phyloP scores from a whole-genome alignment of 2,329 filamentous ascomycete species.

The Epichloe elymi region DNA sequence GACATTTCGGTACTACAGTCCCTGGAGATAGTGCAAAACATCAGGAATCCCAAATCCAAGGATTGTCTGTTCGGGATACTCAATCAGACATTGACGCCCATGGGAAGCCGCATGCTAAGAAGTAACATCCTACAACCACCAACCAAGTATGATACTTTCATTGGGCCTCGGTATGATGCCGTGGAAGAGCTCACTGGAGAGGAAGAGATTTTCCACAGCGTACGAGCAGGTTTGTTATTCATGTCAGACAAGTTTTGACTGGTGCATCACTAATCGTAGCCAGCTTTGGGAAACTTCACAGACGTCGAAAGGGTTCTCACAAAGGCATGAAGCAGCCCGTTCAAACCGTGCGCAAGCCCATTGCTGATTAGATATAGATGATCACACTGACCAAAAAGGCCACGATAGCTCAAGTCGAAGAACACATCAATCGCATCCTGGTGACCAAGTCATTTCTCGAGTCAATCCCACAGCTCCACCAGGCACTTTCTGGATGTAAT shows the following conservation, averaged over 20 bases:
- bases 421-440: conserved; percentile 74
- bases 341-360: neutral
- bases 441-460: conserved; percentile 73
- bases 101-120: conserved; percentile 73
- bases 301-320: conserved; percentile 74
- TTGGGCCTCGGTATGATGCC: conserved; percentile 65
- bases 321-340: conserved; percentile 32
- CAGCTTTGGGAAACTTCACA: conserved; percentile 58
- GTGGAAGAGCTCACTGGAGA: conserved; percentile 69
- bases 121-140: conserved; percentile 84
- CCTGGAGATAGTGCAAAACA: conserved; percentile 81
- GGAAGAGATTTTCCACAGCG: conserved; percentile 72
- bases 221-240: conserved; percentile 48
- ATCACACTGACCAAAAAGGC: conserved; percentile 59
- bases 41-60: conserved; percentile 63
- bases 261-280: neutral
- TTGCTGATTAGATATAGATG: conserved; percentile 34
- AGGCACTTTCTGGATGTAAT: conserved; percentile 51
- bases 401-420: conserved; percentile 57
- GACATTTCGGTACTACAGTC: conserved; percentile 78
- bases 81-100: conserved; percentile 74
- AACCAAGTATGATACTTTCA: conserved; percentile 50
- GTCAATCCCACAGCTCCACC: conserved; percentile 52
- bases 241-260: neutral
- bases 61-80: conserved; percentile 75